Base-by-base conservation (phyloP, 306 rosid genomes). In the Vigna trinervia region DNA sequence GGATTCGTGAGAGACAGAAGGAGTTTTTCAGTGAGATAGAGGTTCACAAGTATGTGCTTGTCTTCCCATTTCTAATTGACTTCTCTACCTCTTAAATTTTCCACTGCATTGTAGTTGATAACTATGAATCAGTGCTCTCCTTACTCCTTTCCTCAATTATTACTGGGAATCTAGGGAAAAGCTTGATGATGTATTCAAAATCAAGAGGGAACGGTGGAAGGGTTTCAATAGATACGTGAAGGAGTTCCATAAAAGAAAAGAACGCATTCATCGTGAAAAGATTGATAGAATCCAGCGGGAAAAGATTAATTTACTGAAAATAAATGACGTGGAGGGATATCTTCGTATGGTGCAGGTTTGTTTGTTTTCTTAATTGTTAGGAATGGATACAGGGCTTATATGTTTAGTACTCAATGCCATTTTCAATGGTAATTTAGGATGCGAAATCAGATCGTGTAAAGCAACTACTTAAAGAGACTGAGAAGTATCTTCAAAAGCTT, bases 201-300 rank as follows among this genome's bases (percentile, higher is more conserved):
- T 83, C 82, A 96, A 88, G 85, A 88, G 90, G 87, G 99, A 96
- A 83, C 87, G 98, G 39, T 90, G 89, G 92, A 96, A 89, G 87
- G 99, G 91, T 87, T 81, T 96, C 88, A 93, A 91, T 80, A 96
- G 86, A 85, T 96, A 91, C 75, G 98, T 69, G 34, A 96, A 91
- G 82, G 99, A 96, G 84, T 96, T 91, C 83, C 99, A 96, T 71
- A 96, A 96, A 84, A 89, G 90, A 84, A 96, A 91, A 88, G 99
- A 96, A 68, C 96, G 99, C 22, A 87, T 93, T 80, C 96, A 96
- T 86, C 99, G 99, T 41, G 99, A 96, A 82, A 96, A 91, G 87
- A 91, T 93, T 83, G 99, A 96, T 82, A 81, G 99, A 87, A 92
- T 96, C 80, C 99, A 96, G 86, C 97, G 99, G 71, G 99, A 96